Percentiles rank a stretch among this genome's conserved stretches.
Evolutionary conservation across 768 basidiomycete genomes (phyloP).

Genomic region (Dioszegia aurantiaca): DNA sequence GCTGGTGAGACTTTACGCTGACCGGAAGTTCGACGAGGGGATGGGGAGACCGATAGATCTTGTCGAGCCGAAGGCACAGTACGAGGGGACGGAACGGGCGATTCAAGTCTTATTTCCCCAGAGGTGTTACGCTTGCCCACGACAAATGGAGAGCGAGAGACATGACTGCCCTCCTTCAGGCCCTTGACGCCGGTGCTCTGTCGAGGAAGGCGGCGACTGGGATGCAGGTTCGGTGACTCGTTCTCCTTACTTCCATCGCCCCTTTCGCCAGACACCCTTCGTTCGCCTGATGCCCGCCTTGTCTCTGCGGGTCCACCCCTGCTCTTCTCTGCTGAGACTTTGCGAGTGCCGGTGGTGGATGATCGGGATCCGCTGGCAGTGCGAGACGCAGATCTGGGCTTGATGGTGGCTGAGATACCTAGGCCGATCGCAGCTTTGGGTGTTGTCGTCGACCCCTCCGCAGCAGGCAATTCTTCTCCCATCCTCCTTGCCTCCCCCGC

Average conservation of each 20-base stretch:
- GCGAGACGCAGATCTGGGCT: slow-evolving; percentile 26
- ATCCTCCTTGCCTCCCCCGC: slow-evolving; percentile 14
- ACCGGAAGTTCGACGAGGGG: slow-evolving; percentile 27
- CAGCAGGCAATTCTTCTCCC: slow-evolving; percentile 31
- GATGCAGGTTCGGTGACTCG: slow-evolving; percentile 33
- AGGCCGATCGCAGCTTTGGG: slow-evolving; percentile 43
- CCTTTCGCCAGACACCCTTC: slow-evolving; percentile 24
- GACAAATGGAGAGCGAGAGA: slow-evolving; percentile 45
- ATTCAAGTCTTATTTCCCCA: slow-evolving; percentile 15
- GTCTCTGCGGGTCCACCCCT: slow-evolving; percentile 7
- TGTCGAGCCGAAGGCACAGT: slow-evolving; percentile 29
- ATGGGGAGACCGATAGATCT: slow-evolving; percentile 35
- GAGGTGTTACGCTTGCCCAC: slow-evolving; percentile 27
- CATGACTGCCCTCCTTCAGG: slow-evolving; percentile 41
- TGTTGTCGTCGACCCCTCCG: slow-evolving; percentile 31
- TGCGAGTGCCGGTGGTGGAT: slow-evolving; percentile 33
- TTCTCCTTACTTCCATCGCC: slow-evolving; percentile 38
- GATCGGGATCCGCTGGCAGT: slow-evolving; percentile 22
- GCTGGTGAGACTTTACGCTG: slow-evolving; percentile 22
- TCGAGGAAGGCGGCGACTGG: slow-evolving; percentile 30
- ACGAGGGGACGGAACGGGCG: slow-evolving; percentile 18
- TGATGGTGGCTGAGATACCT: slow-evolving; percentile 33
- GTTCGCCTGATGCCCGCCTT: slow-evolving; percentile 19
- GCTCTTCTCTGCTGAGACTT: slow-evolving; percentile 38
- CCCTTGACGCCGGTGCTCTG: slow-evolving; percentile 41